phyloP scores from a whole-genome alignment of 495 filamentous ascomycete species.

The Tuber microsphaerosporum region DNA sequence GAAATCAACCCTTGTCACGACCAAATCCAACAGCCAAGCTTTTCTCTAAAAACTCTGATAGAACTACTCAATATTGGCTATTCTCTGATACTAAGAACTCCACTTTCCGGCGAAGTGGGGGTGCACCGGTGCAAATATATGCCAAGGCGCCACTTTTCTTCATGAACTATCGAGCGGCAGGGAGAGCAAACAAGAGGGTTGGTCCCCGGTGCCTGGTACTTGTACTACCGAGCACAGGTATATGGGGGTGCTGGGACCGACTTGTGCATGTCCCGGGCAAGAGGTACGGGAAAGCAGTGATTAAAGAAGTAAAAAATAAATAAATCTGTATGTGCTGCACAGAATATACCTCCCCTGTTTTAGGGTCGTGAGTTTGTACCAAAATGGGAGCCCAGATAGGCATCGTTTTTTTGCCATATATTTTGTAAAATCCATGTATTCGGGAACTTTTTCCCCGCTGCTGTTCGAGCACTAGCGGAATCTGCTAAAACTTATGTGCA shows the following conservation, averaged over 20 bases:
- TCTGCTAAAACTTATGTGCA: neutral
- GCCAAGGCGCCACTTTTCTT: neutral
- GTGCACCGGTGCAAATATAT: no score
- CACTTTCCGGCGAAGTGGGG: neutral
- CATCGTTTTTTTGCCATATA: neutral
- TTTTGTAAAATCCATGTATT: neutral
- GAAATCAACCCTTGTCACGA: no score
- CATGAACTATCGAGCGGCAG: neutral
- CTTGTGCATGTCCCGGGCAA: neutral
- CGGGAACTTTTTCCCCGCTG: neutral
- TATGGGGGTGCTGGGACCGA: no score
- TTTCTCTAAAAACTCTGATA: neutral
- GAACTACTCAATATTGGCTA: neutral
- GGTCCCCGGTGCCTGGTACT: neutral
- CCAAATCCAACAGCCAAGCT: neutral
- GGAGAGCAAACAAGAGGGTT: neutral
- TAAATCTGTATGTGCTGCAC: no score
- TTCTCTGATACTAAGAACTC: neutral
- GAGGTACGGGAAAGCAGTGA: neutral
- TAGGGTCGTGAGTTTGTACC: neutral
- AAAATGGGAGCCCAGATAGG: neutral
- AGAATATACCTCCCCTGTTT: neutral
- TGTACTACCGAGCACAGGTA: neutral
- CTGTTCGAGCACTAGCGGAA: neutral
- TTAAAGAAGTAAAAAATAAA: neutral